phyloP scores from a whole-genome alignment of 1,139 yeast genomes.

The Zygotorulaspora mrakii region DNA sequence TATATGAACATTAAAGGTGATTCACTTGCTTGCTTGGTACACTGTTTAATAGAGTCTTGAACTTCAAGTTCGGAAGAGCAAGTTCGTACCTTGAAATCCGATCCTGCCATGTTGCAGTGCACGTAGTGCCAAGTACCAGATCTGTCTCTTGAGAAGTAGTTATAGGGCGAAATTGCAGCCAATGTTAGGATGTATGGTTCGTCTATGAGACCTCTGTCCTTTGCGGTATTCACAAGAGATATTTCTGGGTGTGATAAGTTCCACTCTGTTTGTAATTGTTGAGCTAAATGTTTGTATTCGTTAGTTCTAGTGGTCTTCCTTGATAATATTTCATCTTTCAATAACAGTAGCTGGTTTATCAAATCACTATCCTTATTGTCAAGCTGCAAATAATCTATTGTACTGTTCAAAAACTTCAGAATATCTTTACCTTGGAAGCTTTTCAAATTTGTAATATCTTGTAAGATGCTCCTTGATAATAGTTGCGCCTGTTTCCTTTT shows the following conservation, averaged over 20 bases:
- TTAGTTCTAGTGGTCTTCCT: conserved; percentile 23
- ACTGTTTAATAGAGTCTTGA: conserved; percentile 22
- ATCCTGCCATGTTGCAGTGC: conserved; percentile 17
- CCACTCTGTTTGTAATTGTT: conserved; percentile 29
- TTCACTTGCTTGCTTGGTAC: conserved; percentile 28
- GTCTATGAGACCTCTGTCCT: conserved; percentile 28
- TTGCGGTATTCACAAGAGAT: conserved; percentile 26
- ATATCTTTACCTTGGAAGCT: conserved; percentile 35
- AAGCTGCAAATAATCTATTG: conserved; percentile 25
- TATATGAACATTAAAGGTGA: conserved; percentile 33
- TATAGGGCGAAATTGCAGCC: conserved; percentile 31
- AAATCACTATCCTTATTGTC: conserved; percentile 16
- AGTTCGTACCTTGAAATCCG: conserved; percentile 21
- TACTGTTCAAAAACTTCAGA: conserved; percentile 27
- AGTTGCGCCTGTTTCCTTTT: conserved; percentile 25
- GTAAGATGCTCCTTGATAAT: conserved; percentile 21
- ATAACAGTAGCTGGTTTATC: conserved; percentile 12
- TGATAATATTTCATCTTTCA: conserved; percentile 21
- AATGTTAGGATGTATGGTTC: conserved; percentile 27
- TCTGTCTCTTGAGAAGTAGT: conserved; percentile 26
- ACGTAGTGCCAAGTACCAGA: conserved; percentile 25
- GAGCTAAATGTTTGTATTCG: conserved; percentile 27
- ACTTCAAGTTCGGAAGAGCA: conserved; percentile 21
- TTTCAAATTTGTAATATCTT: conserved; percentile 26
- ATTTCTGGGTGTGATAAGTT: conserved; percentile 31